Evolutionary conservation across 768 basidiomycete genomes (phyloP).

Genomic region (Pleurotus tuoliensis): DNA sequence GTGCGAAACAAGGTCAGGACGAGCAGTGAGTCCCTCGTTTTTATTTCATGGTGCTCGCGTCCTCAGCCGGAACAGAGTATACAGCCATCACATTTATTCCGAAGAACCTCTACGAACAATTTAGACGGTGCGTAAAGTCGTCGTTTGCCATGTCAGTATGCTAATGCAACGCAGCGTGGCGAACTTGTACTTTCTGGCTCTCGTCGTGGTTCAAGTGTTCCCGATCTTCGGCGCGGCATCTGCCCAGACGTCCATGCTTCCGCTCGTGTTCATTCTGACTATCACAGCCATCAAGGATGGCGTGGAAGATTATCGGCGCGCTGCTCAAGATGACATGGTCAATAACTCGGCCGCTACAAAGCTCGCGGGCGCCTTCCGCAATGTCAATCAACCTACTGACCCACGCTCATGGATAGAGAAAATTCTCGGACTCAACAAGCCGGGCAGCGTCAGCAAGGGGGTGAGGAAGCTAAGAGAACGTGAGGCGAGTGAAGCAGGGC

Average conservation of each 20-base stretch:
- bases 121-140: conserved; percentile 58
- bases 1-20: conserved; percentile 92
- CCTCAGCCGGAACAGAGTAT: conserved; percentile 57
- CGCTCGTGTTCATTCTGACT: conserved; percentile 79
- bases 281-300: conserved; percentile 96
- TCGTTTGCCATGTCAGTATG: conserved; percentile 1
- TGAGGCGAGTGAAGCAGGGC: conserved; percentile 53
- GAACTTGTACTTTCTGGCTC: conserved; percentile 86
- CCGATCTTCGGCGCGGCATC: conserved; percentile 87
- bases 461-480: conserved; percentile 80
- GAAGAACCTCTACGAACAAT: conserved; percentile 94
- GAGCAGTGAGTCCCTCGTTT: conserved; percentile 59
- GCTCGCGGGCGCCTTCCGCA: conserved; percentile 77
- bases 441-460: conserved; percentile 78
- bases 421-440: conserved; percentile 64
- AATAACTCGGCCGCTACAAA: conserved; percentile 93
- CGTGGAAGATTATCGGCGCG: conserved; percentile 93
- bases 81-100: conserved; percentile 88
- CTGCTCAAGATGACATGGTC: conserved; percentile 83
- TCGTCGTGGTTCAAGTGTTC: conserved; percentile 87
- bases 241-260: conserved; percentile 77
- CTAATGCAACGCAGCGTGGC: conserved; percentile 53
- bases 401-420: conserved; percentile 72
- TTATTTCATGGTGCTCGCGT: neutral
- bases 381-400: conserved; percentile 84